These are phyloP conservation scores for Paramecium bursaria DNA, from an alignment of 73 alveolate genomes.

Conservation along the genomic window DNA sequence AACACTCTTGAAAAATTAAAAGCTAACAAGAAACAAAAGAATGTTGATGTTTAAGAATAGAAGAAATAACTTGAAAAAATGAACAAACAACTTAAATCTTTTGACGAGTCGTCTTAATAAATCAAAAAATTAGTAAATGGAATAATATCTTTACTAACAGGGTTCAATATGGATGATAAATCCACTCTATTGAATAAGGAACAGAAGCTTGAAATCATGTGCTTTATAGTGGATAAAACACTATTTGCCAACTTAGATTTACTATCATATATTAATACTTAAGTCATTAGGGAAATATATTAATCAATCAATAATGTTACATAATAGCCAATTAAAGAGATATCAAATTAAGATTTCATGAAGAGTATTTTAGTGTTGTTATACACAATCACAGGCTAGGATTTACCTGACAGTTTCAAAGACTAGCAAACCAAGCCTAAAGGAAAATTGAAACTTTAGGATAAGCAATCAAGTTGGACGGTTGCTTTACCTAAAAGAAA, in stretches of 20 bases:
- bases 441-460: not conserved
- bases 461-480: conserved; percentile 25
- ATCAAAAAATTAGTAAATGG: conserved; percentile 12
- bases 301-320: conserved; percentile 6
- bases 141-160: conserved; percentile 23
- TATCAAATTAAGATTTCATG: conserved; percentile 31
- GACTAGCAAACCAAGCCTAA: too few relatives aligned
- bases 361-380: not conserved
- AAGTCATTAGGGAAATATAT: conserved; percentile 24
- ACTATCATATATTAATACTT: conserved; percentile 22
- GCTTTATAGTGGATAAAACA: conserved; percentile 42
- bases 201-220: conserved; percentile 1
- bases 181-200: not conserved
- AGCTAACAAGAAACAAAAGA: too few relatives aligned
- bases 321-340: conserved; percentile 12
- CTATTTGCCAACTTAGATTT: conserved; percentile 13
- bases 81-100: not conserved
- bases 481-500: conserved; percentile 35
- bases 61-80: not conserved
- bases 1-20: too few relatives aligned
- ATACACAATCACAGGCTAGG: conserved; percentile 42
- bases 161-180: conserved; percentile 34
- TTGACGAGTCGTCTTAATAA: conserved; percentile 11
- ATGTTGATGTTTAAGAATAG: conserved; percentile 16
- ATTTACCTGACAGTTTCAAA: not conserved